Evolutionary conservation across 2,329 filamentous ascomycete genomes (phyloP), one percentile per base, ranked within the genome.

Genomic region (Aureobasidium mangrovei): DNA sequence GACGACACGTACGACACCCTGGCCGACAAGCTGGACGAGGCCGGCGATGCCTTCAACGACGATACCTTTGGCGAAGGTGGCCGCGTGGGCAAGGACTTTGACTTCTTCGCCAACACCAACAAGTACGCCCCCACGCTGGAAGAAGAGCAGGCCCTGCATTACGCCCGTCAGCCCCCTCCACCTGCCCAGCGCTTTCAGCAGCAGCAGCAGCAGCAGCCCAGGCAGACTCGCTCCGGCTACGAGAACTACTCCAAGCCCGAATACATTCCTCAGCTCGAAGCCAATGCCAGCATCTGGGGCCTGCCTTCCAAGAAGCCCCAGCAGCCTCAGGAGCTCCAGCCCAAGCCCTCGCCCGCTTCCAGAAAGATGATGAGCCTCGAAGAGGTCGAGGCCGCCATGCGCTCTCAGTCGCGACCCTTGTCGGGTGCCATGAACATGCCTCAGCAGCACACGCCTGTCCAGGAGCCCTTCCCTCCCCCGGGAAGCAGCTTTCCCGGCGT

Each of bases 1-100:
- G 93, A 98, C 64, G 90, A 98, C 67, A 97, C 91, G 36, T 97
- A 97, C 68, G 93, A 98, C 70, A 91, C 91, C 18, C 77, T 98
- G 39, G 93, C 90, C 55, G 87, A 95, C 66, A 83, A 87, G 69
- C 83, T 98, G 35, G 85, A 95, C 64, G 91, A 98, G 68, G 85
- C 87, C 24, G 88, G 91, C 65, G 93, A 98, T 75, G 89, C 81
- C 48, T 89, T 96, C 77, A 98, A 98, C 70, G 89, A 97, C 64
- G 93, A 97, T 67, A 98, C 93, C 2, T 98, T 98, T 55, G 78
- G 75, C 56, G 67, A 67, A 55, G 71, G 71, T 33, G 68, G 73
- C 63, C 70, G 77, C 61, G 81, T 93, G 56, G 91, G 91, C 66
- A 94, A 88, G 68, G 91, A 98, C 70, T 97, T 97, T 64, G 93